Base-by-base conservation (phyloP, 2,329 filamentous ascomycete genomes). In the Alternaria viburni region DNA sequence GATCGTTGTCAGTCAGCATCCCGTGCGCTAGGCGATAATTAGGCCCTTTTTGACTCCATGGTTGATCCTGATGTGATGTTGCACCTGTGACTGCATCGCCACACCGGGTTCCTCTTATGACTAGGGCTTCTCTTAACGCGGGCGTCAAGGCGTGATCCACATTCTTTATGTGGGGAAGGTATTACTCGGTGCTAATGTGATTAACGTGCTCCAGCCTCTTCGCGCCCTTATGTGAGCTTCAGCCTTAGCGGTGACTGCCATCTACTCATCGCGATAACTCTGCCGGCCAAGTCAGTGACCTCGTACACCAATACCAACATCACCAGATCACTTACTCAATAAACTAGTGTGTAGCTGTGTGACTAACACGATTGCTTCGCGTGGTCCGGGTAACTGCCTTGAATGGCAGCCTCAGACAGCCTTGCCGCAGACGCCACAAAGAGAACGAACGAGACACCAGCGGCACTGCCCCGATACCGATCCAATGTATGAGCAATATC, bases 381-480 rank as follows among this genome's bases (percentile, higher is more conserved):
- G 49, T 36, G 19, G 7, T 25, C 8, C 21, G 26, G 55, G 45
- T 41, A 41, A 32, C 21, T 36, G 45, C 26, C 52, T 25, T 26
- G n/a, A 21, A 44, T 28, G 28, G 51, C 41, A 23, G 54, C 58
- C 62, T 41, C 43, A 19, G 54, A 59, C 43, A 57, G 50, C 63
- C 59, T 63, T 60, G 32, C 36, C 17, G 45, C 36, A 50, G 41
- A 32, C 54, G 28, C 47, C 23, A 32, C 41, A 49, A 47, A 12
- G 54, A 41, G 46, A 49, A 10, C 21, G 10, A 49, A 43, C n/a
- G 3, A 32, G 26, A 28, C 19, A 51, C 47, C 13, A 36, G 49
- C 28, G 1, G 26, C 49, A 51, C 49, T 36, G 13, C 49, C 28
- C 49, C 28, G 13, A 2, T 8, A 32, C 19, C 49, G 32, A 17